Base-by-base conservation (phyloP, 139 green algal genomes). In the Axilococcus clingmanii region DNA sequence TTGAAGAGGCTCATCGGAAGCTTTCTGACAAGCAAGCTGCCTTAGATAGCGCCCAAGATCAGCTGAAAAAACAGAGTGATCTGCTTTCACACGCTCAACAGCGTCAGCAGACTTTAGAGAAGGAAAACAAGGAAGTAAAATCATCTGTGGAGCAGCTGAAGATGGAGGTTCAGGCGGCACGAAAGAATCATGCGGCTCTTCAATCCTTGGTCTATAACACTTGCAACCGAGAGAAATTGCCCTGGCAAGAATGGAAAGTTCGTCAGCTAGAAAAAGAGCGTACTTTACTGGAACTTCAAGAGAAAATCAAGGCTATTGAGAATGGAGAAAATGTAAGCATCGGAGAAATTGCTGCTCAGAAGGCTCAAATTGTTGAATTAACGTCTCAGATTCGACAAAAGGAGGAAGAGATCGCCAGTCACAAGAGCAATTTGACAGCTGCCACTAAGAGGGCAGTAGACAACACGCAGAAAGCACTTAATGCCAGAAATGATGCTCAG, bases 171-270 rank as follows among this genome's bases (percentile, higher is more conserved):
- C 9, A 27, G 5, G 32, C 17, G 11, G 5, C 36, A 24, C 59
- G 56, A 48, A 16, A n/a, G 15, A 28, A 27, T 15, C 22, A 34
- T 30, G 44, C 32, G 4, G 28, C 5, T 9, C 24, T 68, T 17
- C 40, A 20, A 2, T 30, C 36, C 4, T 15, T 17, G 27, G 56
- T 68, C n/a, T 17, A 20, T 11, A 19, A n/a, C 15, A 29, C 44
- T 30, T 68, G 57, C 51, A 68, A 68, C 51, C 42, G 37, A 2
- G 60, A 68, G 29, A 58, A 57, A 19, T 11, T 23, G 33, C 40
- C 59, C 23, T 22, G 46, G 9, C 28, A 30, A 32, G 40, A 55
- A 24, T 68, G 59, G 59, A 3, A 46, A 24, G 11, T n/a, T 40
- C 20, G 15, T 12, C 50, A 61, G 48, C 28, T 45, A 2, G 32